Evolutionary conservation across 2,329 filamentous ascomycete species (phyloP).

Genomic region (Trichophyton benhamiae): DNA sequence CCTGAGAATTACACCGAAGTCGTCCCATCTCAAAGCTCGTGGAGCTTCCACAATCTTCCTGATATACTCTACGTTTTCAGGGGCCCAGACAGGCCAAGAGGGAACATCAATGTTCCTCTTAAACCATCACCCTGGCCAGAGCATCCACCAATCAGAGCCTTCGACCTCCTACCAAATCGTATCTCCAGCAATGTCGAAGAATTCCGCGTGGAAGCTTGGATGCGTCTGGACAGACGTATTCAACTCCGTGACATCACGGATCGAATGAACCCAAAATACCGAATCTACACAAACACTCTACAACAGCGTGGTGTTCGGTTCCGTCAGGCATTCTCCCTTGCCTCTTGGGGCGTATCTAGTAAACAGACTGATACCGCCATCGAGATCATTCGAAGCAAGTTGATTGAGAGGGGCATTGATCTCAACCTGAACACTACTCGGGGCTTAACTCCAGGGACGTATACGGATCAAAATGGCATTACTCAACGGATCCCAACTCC

Average conservation of each 20-base stretch:
- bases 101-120: slow-evolving; percentile 2
- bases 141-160: slow-evolving; percentile 9
- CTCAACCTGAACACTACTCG: slow-evolving; percentile 12
- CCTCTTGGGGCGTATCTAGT: slow-evolving; percentile 20
- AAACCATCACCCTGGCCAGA: slow-evolving; percentile 13
- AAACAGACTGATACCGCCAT: slow-evolving; percentile 14
- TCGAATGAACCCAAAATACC: slow-evolving; percentile 18
- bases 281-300: slow-evolving; percentile 17
- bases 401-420: slow-evolving; percentile 9
- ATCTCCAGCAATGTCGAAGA: slow-evolving; percentile 23
- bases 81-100: slow-evolving; percentile 4
- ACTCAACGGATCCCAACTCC: slow-evolving; percentile 12
- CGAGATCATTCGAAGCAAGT: not conserved
- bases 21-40: slow-evolving; percentile 14
- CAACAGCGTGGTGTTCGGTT: slow-evolving; percentile 21
- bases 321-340: slow-evolving; percentile 17
- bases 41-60: slow-evolving; percentile 18
- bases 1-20: slow-evolving; percentile 9
- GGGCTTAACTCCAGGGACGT: slow-evolving; percentile 14
- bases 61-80: slow-evolving; percentile 19
- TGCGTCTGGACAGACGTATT: slow-evolving; percentile 21
- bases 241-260: slow-evolving; percentile 19
- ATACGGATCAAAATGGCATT: slow-evolving; percentile 7
- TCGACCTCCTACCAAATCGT: slow-evolving; percentile 21
- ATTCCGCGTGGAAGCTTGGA: slow-evolving; percentile 24